Base-by-base conservation (phyloP, 805 yeast genomes). In the Metschnikowia gruessii region DNA sequence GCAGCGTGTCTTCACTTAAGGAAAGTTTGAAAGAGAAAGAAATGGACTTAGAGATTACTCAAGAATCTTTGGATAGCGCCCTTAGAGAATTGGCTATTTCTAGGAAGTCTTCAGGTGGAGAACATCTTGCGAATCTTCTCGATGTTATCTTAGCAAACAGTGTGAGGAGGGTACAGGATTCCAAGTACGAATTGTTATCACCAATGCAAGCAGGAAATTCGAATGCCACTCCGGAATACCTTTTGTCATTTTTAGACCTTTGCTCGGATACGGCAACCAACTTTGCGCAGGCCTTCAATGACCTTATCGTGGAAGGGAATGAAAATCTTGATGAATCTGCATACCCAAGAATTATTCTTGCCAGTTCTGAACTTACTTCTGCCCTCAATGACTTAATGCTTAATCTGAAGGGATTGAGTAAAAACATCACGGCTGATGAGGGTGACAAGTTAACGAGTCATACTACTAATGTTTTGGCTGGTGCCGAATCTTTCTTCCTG, bases 201-300 rank as follows among this genome's bases (percentile, higher is more conserved):
- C 87, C 94, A 26, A 79, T 85, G 80, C 88, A 85, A 64, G 87
- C 89, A 3, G 94, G 94, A 45, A 87, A 86, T 60, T 80, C 82
- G 54, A 82, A 82, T 61, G 75, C 94, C 2, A 79, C 92, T 0
- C 87, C 92, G 2, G 82, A 79, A 53, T 83, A 79, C 56, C 64
- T 85, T 18, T 68, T 83, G 30, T 82, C 92, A 0, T 69, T 87
- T 34, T 70, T 83, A 51, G 96, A 90, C 60, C 77, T 82, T 52
- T 76, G 85, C 16, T 79, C 88, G 0, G 78, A 81, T 33, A 69
- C 79, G 13, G 89, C 91, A 0, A 87, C 91, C 5, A 91, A 85
- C 33, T 87, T 90, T 64, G 86, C 95, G 4, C 79, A 82, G 21
- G 80, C 83, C 6, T 88, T 87, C 71, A 87, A 84, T 61, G 76